A percentile compares a stretch with the other conserved stretches of the same genome.
phyloP scores from a whole-genome alignment of 2,329 filamentous ascomycete species.

The Aspergillus alliaceus region DNA sequence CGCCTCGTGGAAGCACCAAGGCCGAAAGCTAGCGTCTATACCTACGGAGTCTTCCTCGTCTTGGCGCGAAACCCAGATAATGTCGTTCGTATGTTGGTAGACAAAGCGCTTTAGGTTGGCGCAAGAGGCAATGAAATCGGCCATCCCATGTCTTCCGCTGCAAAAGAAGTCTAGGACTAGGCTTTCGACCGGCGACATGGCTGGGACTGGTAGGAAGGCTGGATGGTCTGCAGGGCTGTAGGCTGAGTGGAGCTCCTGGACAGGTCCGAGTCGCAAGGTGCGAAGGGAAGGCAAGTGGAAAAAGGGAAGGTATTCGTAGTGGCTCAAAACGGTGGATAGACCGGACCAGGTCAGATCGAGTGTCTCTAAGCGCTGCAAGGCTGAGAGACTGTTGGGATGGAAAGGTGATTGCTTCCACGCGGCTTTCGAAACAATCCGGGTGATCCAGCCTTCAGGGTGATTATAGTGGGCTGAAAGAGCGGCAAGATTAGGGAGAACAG shows the following conservation, averaged over 20 bases:
- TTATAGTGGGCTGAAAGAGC: neutral
- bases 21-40: slow-evolving; percentile 3
- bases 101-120: slow-evolving; percentile 14
- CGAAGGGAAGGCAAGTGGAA: neutral
- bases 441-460: neutral
- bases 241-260: neutral
- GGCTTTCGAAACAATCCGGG: neutral
- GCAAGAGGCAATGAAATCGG: slow-evolving; percentile 11
- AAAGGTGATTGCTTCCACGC: neutral
- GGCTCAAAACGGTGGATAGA: neutral
- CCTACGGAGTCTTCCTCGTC: neutral
- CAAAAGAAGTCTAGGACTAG: neutral
- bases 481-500: neutral
- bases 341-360: neutral
- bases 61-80: neutral
- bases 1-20: slow-evolving; percentile 4
- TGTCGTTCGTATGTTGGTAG: slow-evolving; percentile 11
- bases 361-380: neutral
- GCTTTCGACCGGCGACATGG: neutral
- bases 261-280: neutral
- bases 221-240: neutral
- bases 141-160: slow-evolving; percentile 7
- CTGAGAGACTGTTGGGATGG: neutral
- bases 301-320: neutral
- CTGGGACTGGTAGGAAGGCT: neutral